Conservation (phyloP, 2,329 filamentous ascomycete genomes). For the Exophiala oligosperma region DNA sequence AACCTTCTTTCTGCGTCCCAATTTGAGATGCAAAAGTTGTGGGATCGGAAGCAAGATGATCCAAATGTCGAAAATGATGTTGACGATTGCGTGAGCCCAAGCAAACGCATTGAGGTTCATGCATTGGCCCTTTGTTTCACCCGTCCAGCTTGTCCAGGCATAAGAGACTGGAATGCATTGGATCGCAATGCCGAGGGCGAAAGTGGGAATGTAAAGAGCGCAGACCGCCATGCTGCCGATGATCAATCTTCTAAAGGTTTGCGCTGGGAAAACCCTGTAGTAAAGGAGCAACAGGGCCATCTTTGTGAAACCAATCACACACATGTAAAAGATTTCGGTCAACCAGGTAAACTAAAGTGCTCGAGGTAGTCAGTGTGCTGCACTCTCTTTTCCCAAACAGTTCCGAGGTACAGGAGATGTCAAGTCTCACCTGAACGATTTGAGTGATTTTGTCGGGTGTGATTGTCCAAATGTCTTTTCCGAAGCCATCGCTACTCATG, state of each 20-base stretch:
- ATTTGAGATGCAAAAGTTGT: conserved; percentile 45
- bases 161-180: conserved; percentile 50
- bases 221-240: conserved; percentile 46
- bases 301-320: conserved; percentile 49
- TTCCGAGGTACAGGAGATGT: too few species aligned
- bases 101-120: conserved; percentile 51
- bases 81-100: conserved; percentile 55
- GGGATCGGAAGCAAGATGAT: conserved; percentile 54
- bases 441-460: conserved; percentile 43
- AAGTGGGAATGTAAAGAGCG: conserved; percentile 42
- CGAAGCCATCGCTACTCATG: conserved; percentile 36
- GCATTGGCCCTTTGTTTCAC: conserved; percentile 49
- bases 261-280: conserved; percentile 53
- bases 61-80: conserved; percentile 54
- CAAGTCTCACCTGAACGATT: conserved; percentile 1
- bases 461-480: conserved; percentile 48
- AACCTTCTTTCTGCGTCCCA: conserved; percentile 52
- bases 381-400: background rate
- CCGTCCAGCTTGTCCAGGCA: conserved; percentile 55
- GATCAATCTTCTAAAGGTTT: conserved; percentile 41
- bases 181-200: conserved; percentile 47
- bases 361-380: background rate
- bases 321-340: conserved; percentile 49
- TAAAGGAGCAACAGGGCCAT: conserved; percentile 57
- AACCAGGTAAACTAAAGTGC: conserved; percentile 22